Base-by-base conservation (phyloP, 73 alveolate species). In the Stentor roeselii region DNA sequence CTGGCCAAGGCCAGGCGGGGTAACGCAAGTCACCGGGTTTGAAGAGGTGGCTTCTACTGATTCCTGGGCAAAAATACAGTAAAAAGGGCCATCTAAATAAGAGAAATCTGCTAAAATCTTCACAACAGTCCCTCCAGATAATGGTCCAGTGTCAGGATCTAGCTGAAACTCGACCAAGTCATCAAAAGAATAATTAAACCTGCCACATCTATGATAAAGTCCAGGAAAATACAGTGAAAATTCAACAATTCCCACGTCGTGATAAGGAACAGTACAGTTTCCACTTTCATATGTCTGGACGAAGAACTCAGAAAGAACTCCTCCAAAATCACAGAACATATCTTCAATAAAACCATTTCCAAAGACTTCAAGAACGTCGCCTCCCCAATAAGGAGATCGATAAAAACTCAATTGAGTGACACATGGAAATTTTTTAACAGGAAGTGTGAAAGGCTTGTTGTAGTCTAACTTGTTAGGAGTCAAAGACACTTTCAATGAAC, bases 271-370 rank as follows among this genome's bases (percentile, higher is more conserved):
- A 32, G 42, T 67, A 2, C 80, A 67, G 11, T 67, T 21, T 27
- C n/a, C 41, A 21, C 27, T 11, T 67, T 21, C n/a, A 67, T 67
- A 67, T 15, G 42, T 67, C 50, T 67, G 21, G 27, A 67, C 41
- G 11, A 21, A 27, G 14, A 40, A 36, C 0, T 21, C n/a, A 30
- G 34, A 36, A 32, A 21, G n/a, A 27, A 67, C 34, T 21, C 37
- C 80, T 1, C 80, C 80, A 67, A 67, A 67, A 21, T 21, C 34
- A 2, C 80, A 67, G 34, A 21, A 67, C 34, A 67, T 1, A n/a
- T 67, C 37, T 30, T 67, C 80, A 2, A 67, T 67, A 67, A 21
- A 67, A 11, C 80, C 80, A 67, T 67, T 67, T 30, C 80, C 80
- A 67, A 27, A 67, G 27, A 67, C 37, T 21, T 36, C 14, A 27